These are phyloP conservation scores for Coccinonectria pachysandricola DNA, from an alignment of 2,329 filamentous ascomycete species.

Conservation along the genomic window DNA sequence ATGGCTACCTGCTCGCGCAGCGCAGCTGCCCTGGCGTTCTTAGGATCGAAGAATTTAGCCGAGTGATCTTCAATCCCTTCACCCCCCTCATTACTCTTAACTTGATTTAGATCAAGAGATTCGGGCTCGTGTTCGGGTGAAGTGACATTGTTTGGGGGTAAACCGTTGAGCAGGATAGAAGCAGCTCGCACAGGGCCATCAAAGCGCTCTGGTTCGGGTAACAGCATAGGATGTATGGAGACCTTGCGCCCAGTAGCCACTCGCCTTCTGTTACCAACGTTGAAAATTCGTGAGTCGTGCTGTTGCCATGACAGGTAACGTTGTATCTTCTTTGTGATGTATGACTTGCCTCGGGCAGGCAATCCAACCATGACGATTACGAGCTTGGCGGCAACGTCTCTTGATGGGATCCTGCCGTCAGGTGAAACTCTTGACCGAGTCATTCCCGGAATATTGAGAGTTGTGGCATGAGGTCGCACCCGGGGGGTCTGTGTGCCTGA, in stretches of 20 bases:
- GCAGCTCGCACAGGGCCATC: constrained; percentile 43
- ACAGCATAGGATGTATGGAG: constrained; percentile 22
- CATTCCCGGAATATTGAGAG: constrained; percentile 91
- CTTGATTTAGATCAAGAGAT: constrained; percentile 24
- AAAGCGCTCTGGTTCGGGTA: constrained; percentile 25
- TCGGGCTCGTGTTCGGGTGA: constrained; percentile 28
- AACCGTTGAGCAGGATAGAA: constrained; percentile 47
- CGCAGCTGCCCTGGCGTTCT: constrained; percentile 70
- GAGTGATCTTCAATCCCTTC: constrained; percentile 73
- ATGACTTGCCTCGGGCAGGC: constrained; percentile 91
- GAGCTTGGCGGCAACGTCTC: constrained; percentile 91
- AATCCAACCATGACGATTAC: constrained; percentile 98
- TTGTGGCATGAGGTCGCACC: constrained; percentile 75
- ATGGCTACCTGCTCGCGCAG: constrained; percentile 86
- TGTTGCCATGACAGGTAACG: constrained; percentile 96
- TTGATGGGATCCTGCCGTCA: constrained; percentile 84
- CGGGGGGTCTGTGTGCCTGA: constrained; percentile 70
- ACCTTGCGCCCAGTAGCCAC: constrained; percentile 55
- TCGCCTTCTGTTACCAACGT: constrained; percentile 84
- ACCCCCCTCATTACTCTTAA: constrained; percentile 26
- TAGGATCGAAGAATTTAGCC: constrained; percentile 86
- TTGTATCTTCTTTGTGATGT: constrained; percentile 96
- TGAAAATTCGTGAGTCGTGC: constrained; percentile 93
- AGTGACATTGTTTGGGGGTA: constrained; percentile 21
- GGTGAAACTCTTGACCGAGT: constrained; percentile 93